phyloP scores from a whole-genome alignment of 805 yeast genomes.

The Sungouiozyma intestinalis region DNA sequence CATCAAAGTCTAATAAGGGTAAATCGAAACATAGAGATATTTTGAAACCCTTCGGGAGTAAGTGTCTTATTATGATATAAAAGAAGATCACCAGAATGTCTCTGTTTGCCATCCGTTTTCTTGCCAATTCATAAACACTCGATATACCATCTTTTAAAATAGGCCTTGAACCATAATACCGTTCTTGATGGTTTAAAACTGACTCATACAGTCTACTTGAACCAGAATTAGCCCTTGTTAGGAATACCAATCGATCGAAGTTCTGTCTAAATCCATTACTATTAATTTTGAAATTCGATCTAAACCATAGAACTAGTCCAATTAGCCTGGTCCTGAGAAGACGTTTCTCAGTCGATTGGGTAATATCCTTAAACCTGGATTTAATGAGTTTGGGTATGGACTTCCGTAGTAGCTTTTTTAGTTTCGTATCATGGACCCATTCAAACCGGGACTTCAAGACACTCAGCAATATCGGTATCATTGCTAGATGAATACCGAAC shows the following conservation, averaged over 20 bases:
- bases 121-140: constrained; percentile 13
- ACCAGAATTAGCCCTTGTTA: neutral
- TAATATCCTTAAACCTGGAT: constrained; percentile 11
- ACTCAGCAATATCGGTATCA: constrained; percentile 14
- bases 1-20: constrained; percentile 13
- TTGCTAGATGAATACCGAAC: constrained; percentile 12
- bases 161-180: constrained; percentile 16
- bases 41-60: constrained; percentile 5
- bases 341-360: neutral
- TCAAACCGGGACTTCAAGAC: constrained; percentile 7
- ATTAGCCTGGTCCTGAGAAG: constrained; percentile 12
- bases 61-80: constrained; percentile 12
- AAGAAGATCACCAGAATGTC: constrained; percentile 18
- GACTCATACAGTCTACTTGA: neutral
- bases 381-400: constrained; percentile 19
- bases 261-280: constrained; percentile 22
- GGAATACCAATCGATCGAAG: constrained; percentile 5
- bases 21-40: constrained; percentile 17
- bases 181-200: constrained; percentile 7
- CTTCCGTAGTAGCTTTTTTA: constrained; percentile 13
- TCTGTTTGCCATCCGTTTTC: constrained; percentile 14
- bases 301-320: constrained; percentile 21
- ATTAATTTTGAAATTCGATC: constrained; percentile 17
- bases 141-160: constrained; percentile 3
- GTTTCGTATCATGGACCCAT: constrained; percentile 11